A percentile compares a stretch with the other conserved stretches of the same genome.
phyloP scores from a whole-genome alignment of 768 basidiomycete genomes.

The Suillus placidus region DNA sequence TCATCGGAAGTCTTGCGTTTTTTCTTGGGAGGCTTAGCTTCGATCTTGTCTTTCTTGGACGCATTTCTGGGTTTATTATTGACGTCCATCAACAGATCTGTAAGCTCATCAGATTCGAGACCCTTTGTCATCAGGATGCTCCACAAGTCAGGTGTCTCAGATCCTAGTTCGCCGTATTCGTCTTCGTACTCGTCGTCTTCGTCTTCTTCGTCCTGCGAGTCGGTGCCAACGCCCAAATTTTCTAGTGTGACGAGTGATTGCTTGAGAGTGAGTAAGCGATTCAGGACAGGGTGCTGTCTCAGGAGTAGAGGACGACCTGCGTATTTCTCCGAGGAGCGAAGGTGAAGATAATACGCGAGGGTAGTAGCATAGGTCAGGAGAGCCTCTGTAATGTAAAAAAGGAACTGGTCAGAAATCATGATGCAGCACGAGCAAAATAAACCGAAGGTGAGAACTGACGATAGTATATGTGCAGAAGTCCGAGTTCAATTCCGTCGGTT shows the following conservation, averaged over 20 bases:
- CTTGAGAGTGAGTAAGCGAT: slow-evolving; percentile 80
- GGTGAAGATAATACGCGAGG: slow-evolving; percentile 89
- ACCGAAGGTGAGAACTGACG: slow-evolving; percentile 54
- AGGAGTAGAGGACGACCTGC: slow-evolving; percentile 62
- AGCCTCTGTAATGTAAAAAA: slow-evolving; percentile 59
- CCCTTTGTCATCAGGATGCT: slow-evolving; percentile 38
- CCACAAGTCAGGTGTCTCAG: slow-evolving; percentile 48
- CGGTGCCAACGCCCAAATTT: slow-evolving; percentile 74
- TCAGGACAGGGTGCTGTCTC: slow-evolving; percentile 70
- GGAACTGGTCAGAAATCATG: neutral
- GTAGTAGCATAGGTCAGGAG: slow-evolving; percentile 87
- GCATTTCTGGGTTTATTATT: slow-evolving; percentile 17
- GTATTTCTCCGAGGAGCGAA: slow-evolving; percentile 73
- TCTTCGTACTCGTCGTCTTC: slow-evolving; percentile 46
- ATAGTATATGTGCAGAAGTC: slow-evolving; percentile 84
- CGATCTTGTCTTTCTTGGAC: slow-evolving; percentile 26
- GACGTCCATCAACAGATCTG: slow-evolving; percentile 59
- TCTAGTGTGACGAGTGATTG: slow-evolving; percentile 81
- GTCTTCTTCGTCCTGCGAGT: slow-evolving; percentile 48
- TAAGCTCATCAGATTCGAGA: slow-evolving; percentile 53
- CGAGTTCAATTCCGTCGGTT: slow-evolving; percentile 57
- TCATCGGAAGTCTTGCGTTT: slow-evolving; percentile 51
- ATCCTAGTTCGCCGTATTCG: slow-evolving; percentile 28
- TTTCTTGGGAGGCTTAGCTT: slow-evolving; percentile 54
- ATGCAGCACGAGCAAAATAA: slow-evolving; percentile 6